These are phyloP conservation scores for Eucalyptus erythrocorys DNA, from an alignment of 345 rosid species.

Conservation along the genomic window DNA sequence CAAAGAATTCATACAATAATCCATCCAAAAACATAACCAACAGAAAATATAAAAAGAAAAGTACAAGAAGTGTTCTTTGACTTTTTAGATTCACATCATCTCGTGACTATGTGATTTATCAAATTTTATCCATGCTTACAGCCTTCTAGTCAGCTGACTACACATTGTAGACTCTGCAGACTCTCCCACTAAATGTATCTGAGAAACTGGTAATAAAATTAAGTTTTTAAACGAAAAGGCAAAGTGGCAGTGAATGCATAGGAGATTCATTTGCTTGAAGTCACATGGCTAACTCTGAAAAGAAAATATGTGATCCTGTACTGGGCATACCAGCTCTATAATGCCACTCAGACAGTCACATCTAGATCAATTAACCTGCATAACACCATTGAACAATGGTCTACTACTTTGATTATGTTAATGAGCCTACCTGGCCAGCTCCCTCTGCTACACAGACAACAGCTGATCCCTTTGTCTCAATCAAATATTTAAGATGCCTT, in stretches of 20 bases:
- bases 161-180: not conserved
- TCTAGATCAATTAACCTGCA: not conserved
- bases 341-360: not conserved
- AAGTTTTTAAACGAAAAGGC: not conserved
- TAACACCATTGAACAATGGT: not conserved
- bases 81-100: not conserved
- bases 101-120: not conserved
- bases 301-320: not conserved
- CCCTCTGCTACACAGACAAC: slow-evolving; percentile 99
- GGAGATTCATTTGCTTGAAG: not conserved
- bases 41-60: not conserved
- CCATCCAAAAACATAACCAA: not conserved
- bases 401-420: not conserved
- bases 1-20: not conserved
- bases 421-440: slow-evolving; percentile 78
- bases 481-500: slow-evolving; percentile 75
- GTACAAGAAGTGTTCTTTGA: not conserved
- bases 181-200: not conserved
- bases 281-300: not conserved
- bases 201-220: not conserved
- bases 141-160: not conserved
- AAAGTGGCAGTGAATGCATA: not conserved
- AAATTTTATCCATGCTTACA: not conserved
- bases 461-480: slow-evolving; percentile 95
- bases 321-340: not conserved